Evolutionary conservation across 106 monocot genomes (phyloP), one percentile per base, ranked within the genome.

Genomic region (Dendrobium huoshanense): DNA sequence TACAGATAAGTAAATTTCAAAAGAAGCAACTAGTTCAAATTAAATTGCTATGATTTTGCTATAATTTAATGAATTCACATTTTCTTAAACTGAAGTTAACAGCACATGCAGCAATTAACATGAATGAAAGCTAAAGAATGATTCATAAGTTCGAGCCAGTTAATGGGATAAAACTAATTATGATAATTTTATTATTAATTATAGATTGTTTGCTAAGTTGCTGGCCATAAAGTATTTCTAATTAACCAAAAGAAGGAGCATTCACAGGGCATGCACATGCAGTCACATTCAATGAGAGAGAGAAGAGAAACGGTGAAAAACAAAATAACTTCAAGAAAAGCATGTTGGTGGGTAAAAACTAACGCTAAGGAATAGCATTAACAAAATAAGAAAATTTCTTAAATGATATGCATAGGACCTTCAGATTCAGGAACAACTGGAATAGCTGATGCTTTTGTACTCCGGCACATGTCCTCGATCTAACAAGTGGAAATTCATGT

Each of bases 391-490:
- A 44, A 72, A 29, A 9, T 72, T 51, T 13, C 33, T 42, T 9
- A 74, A 74, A 43, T 40, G 20, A 42, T 5, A 19, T 15, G 22
- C 48, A 49, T 16, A 27, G 27, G n/a, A 92, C 99, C 99, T 95
- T 95, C 95, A 76, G 95, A 99, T 25, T 95, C 95, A 77, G 95
- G 90, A 85, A 99, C 73, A 76, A 99, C 88, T 65, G 99, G 99
- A 55, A 99, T 88, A 79, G 95, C 99, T 72, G 91, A 88, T 54
- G 95, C 91, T 75, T 79, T 91, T 70, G 95, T 95, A 61, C 78
- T 85, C 76, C 80, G 86, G 70, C 95, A 93, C 99, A 95, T 95
- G 67, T 87, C 87, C 75, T 99, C 95, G 80, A 99, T 95, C 99
- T 99, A 88, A 48, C 83, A 87, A 51, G 80, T 37, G 42, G 6